Evolutionary conservation across 2,329 filamentous ascomycete species (phyloP).

Genomic region (Microdochium nivale): DNA sequence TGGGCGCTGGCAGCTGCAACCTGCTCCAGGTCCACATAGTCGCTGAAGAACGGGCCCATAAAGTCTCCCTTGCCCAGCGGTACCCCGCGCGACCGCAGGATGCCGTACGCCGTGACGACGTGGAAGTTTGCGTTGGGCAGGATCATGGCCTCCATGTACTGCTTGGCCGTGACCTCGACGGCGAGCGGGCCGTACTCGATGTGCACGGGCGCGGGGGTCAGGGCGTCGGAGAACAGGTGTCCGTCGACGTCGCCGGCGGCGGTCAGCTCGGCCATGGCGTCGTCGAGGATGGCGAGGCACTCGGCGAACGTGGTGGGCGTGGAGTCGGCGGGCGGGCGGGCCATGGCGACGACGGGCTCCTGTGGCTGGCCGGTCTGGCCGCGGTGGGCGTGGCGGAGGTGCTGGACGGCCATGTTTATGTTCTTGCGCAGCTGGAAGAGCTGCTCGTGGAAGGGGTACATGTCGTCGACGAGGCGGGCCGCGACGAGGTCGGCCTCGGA

Average conservation of each 20-base stretch:
- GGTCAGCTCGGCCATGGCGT: not conserved
- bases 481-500: not conserved
- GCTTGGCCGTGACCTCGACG: constrained; percentile 1
- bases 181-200: not conserved
- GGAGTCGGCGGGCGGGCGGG: too few species aligned
- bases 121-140: constrained; percentile 61
- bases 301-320: not conserved
- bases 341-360: too few species aligned
- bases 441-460: not conserved
- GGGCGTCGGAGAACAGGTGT: not conserved
- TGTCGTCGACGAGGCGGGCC: not conserved
- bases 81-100: constrained; percentile 53
- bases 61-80: constrained; percentile 53
- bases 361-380: too few species aligned
- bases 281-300: not conserved
- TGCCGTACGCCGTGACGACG: constrained; percentile 46
- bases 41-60: constrained; percentile 1
- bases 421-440: not conserved
- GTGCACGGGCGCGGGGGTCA: not conserved
- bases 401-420: not conserved
- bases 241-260: not conserved
- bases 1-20: not conserved
- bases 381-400: not conserved
- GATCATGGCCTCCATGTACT: constrained; percentile 38
- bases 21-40: not conserved